Evolutionary conservation across 2,329 filamentous ascomycete species (phyloP).

Genomic region (Sarocladium kiliense): DNA sequence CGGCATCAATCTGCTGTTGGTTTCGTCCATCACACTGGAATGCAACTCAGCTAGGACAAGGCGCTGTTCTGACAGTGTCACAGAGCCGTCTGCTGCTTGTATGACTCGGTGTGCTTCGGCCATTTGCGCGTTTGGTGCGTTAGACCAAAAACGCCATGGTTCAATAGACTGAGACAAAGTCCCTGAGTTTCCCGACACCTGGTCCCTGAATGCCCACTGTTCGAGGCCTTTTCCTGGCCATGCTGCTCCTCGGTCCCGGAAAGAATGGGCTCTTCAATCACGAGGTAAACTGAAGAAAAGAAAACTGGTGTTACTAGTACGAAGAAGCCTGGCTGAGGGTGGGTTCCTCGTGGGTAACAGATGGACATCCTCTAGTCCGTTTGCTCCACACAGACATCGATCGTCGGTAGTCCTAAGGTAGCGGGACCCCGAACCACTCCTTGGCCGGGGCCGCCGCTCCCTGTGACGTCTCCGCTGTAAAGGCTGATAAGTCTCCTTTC

Average conservation of each 20-base stretch:
- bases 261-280: neutral
- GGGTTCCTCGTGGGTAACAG: neutral
- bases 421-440: neutral
- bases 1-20: neutral
- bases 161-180: neutral
- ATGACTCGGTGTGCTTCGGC: constrained; percentile 1
- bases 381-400: constrained; percentile 7
- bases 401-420: neutral
- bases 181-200: neutral
- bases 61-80: no score
- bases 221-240: neutral
- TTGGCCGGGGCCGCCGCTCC: neutral
- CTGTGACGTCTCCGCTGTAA: constrained; percentile 1
- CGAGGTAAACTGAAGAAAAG: neutral
- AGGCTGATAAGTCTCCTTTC: neutral
- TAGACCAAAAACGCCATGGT: neutral
- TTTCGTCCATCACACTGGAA: neutral
- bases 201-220: neutral
- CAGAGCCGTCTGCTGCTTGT: neutral
- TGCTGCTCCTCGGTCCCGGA: neutral
- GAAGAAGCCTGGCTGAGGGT: neutral
- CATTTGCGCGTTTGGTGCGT: neutral
- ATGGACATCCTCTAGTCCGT: neutral
- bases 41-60: neutral
- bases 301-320: neutral